Evolutionary conservation across 257 asterid species (phyloP).

Genomic region (Gardenia jasminoides): DNA sequence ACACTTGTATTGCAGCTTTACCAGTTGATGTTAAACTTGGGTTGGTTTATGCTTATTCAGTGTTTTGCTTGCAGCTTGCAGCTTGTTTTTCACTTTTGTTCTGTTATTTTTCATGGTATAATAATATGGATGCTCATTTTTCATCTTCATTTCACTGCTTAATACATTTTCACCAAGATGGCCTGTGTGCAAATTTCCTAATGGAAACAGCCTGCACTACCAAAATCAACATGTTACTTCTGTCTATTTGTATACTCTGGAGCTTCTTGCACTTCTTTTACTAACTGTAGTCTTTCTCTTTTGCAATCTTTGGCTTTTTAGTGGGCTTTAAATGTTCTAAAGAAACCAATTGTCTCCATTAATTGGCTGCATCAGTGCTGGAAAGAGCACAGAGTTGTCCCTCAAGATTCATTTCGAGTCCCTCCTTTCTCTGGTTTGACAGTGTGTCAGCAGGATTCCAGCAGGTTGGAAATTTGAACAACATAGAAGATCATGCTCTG

Average conservation of each 20-base stretch:
- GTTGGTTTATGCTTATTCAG: background rate
- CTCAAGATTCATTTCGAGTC: constrained; percentile 82
- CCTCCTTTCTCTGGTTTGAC: constrained; percentile 86
- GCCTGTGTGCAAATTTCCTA: background rate
- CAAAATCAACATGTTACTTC: background rate
- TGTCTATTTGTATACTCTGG: background rate
- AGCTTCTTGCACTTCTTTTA: constrained; percentile 12
- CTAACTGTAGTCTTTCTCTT: constrained; percentile 17
- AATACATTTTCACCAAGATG: too few species aligned
- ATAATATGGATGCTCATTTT: background rate
- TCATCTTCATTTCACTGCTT: background rate
- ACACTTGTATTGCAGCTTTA: too few species aligned
- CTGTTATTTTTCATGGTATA: background rate
- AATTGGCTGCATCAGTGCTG: constrained; percentile 94
- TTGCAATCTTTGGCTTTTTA: constrained; percentile 30
- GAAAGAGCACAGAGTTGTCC: constrained; percentile 97
- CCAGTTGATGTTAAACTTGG: background rate
- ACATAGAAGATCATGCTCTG: constrained; percentile 5
- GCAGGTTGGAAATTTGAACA: constrained; percentile 51
- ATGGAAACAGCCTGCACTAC: background rate
- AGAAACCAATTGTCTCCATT: constrained; percentile 75
- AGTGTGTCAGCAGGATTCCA: constrained; percentile 78
- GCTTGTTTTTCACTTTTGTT: background rate
- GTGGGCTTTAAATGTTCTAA: constrained; percentile 81
- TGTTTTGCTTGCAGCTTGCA: background rate